These are phyloP conservation scores for Sporisorium scitamineum DNA, from an alignment of 1,284 basidiomycete genomes.

Conservation along the genomic window DNA sequence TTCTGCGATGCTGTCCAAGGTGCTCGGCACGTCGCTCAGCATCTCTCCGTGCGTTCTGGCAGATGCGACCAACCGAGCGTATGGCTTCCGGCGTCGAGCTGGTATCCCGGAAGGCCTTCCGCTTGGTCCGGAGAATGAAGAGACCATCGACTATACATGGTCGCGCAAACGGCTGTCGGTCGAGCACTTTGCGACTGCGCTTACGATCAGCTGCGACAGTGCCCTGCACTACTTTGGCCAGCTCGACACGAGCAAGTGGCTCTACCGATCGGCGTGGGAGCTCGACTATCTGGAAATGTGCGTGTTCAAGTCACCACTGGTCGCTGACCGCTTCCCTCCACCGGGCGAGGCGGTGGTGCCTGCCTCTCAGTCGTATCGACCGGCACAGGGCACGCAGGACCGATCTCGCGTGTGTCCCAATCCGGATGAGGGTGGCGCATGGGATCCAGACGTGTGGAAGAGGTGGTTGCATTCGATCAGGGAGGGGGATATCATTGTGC, in stretches of 20 bases:
- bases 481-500: constrained; percentile 60
- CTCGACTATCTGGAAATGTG: constrained; percentile 66
- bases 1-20: constrained; percentile 29
- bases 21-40: constrained; percentile 36
- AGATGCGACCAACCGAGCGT: constrained; percentile 47
- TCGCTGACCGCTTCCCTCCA: constrained; percentile 61
- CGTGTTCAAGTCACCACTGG: constrained; percentile 59
- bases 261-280: constrained; percentile 62
- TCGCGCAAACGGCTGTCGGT: constrained; percentile 51
- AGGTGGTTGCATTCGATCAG: constrained; percentile 52
- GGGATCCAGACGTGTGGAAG: constrained; percentile 54
- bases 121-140: constrained; percentile 49
- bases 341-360: constrained; percentile 53
- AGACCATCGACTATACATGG: constrained; percentile 64
- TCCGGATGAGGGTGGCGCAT: constrained; percentile 53
- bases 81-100: constrained; percentile 56
- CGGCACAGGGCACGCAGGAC: constrained; percentile 32
- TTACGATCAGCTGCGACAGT: constrained; percentile 50
- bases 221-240: constrained; percentile 52
- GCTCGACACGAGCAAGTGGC: constrained; percentile 52
- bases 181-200: constrained; percentile 56
- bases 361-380: constrained; percentile 38
- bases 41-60: constrained; percentile 53
- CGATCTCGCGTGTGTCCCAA: constrained; percentile 57
- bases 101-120: constrained; percentile 63